Conservation (phyloP, 1,139 yeast species). For the Torulaspora globosa region DNA sequence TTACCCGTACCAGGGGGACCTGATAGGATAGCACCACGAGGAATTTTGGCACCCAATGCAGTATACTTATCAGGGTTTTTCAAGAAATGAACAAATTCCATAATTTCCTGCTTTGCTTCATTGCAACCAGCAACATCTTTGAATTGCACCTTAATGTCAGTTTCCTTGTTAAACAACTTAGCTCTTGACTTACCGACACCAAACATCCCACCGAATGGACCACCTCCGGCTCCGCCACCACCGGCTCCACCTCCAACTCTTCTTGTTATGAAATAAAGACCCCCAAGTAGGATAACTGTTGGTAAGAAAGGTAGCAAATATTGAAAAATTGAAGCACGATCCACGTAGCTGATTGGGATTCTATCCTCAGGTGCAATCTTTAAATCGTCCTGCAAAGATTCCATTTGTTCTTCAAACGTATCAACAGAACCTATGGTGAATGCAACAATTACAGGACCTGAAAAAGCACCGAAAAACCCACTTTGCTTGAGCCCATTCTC, state of each 20-base stretch:
- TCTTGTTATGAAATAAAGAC: conserved; percentile 69
- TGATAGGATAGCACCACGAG: conserved; percentile 93
- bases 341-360: conserved; percentile 77
- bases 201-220: conserved; percentile 52
- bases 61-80: conserved; percentile 88
- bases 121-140: conserved; percentile 96
- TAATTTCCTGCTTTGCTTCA: conserved; percentile 96
- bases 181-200: conserved; percentile 85
- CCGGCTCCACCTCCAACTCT: conserved; percentile 48
- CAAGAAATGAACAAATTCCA: conserved; percentile 93
- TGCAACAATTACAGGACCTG: conserved; percentile 38
- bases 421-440: conserved; percentile 92
- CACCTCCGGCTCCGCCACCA: conserved; percentile 47
- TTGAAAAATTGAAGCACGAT: conserved; percentile 61
- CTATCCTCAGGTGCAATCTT: conserved; percentile 60
- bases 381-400: conserved; percentile 66
- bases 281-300: conserved; percentile 78
- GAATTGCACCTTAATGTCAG: conserved; percentile 82
- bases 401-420: conserved; percentile 80
- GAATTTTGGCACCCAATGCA: conserved; percentile 90
- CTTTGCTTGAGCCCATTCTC: conserved; percentile 18
- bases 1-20: conserved; percentile 99
- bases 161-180: conserved; percentile 84
- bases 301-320: conserved; percentile 75
- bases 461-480: conserved; percentile 14